phyloP scores from a whole-genome alignment of 2,329 filamentous ascomycete species.

The Pestalotiopsis fici region DNA sequence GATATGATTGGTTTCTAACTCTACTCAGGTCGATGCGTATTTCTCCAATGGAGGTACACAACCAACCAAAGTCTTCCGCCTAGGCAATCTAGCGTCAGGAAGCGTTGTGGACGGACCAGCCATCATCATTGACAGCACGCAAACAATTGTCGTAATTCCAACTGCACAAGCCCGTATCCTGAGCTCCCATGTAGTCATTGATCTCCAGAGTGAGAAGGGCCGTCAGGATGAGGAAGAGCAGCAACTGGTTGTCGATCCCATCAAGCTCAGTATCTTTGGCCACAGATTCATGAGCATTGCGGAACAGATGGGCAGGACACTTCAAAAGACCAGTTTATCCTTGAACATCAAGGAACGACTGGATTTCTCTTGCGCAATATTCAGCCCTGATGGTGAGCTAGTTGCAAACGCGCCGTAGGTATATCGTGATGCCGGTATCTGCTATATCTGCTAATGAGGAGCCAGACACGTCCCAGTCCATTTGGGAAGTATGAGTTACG shows the following conservation, averaged over 20 bases:
- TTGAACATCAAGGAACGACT: constrained; percentile 80
- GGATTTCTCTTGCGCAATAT: constrained; percentile 79
- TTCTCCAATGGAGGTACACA: constrained; percentile 20
- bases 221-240: constrained; percentile 52
- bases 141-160: constrained; percentile 37
- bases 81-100: constrained; percentile 15
- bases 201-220: constrained; percentile 35
- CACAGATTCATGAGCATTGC: constrained; percentile 84
- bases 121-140: constrained; percentile 24
- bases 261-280: constrained; percentile 74
- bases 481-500: constrained; percentile 74
- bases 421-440: neutral
- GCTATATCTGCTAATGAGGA: neutral
- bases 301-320: constrained; percentile 76
- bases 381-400: constrained; percentile 70
- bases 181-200: constrained; percentile 36
- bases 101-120: constrained; percentile 18
- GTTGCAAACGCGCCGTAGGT: constrained; percentile 68
- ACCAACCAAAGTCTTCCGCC: constrained; percentile 18
- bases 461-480: constrained; percentile 63
- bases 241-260: constrained; percentile 61
- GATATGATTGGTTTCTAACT: neutral
- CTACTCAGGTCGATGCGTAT: constrained; percentile 17
- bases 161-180: constrained; percentile 32
- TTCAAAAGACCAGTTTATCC: constrained; percentile 77